Evolutionary conservation across 768 basidiomycete genomes (phyloP), one percentile per base, ranked within the genome.

Genomic region (Pulveroboletus sp.): DNA sequence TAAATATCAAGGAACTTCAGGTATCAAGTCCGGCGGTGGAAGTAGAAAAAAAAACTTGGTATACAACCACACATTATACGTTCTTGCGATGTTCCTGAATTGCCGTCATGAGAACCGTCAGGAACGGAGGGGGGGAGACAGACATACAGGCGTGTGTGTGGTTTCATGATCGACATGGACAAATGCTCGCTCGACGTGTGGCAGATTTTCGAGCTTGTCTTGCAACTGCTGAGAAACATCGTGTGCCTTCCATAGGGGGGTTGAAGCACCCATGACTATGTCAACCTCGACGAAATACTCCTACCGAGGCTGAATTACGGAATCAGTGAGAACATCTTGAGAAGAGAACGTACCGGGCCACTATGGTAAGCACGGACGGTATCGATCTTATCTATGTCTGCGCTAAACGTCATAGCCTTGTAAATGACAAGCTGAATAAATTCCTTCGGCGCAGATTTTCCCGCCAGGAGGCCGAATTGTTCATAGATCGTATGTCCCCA

Each of bases 81-180:
- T 2, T 57, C 51, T 77, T 77, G 47, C 76, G 72, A 43, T 77
- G 76, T 54, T 76, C 75, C 75, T 77, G 53, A 11, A 43, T 21
- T 27, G 28, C 35, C 37, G 51, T 39, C 43, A 17, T 8, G 35
- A 44, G 38, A 46, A 45, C 21, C 6, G 18, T 27, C 39, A 26
- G 13, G n/a, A 31, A 41, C 26, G 15, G 21, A 55, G 31, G 4
- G 21, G n/a, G 18, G 28, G 18, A 32, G 24, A 39, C 1, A 48
- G 28, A 60, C 76, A 40, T 49, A 84, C 83, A 10, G 82, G 82
- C 14, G 73, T 61, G 69, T 94, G 93, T n/a, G 84, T 86, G 6
- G 87, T 86, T 70, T 95, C 93, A 61, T 95, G 86, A 69, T 96
- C 93, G 51, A 95, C 90, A 63, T 96, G 93, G 24, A 96, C 92